phyloP scores from a whole-genome alignment of 345 rosid species.

The Trapa bicornis region DNA sequence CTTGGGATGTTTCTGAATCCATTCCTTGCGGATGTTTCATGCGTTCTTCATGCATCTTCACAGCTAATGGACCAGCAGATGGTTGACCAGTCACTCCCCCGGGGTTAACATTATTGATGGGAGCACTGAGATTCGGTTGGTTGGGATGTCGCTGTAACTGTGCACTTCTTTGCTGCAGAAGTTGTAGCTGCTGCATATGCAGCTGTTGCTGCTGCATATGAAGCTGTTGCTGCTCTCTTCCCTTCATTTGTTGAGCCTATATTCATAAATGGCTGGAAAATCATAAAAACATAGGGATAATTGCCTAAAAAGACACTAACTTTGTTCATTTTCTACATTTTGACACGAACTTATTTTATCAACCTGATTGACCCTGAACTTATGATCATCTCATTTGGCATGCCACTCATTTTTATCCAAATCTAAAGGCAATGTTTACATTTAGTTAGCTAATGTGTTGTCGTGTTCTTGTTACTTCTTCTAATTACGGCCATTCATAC shows the following conservation, averaged over 20 bases:
- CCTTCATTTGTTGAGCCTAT: slow-evolving; percentile 43
- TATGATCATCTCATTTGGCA: no score
- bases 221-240: slow-evolving; percentile 44
- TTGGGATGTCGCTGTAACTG: slow-evolving; percentile 46
- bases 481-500: no score
- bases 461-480: no score
- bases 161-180: slow-evolving; percentile 42
- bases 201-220: slow-evolving; percentile 50
- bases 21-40: slow-evolving; percentile 40
- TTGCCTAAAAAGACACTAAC: no score
- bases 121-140: slow-evolving; percentile 32
- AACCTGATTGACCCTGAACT: no score
- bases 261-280: slow-evolving; percentile 6
- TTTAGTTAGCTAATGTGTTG: no score
- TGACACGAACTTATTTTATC: no score
- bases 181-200: slow-evolving; percentile 53
- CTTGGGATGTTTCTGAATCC: slow-evolving; percentile 41
- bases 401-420: no score
- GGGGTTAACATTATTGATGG: slow-evolving; percentile 30
- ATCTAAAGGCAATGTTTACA: no score
- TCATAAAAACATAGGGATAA: not conserved
- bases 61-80: slow-evolving; percentile 43
- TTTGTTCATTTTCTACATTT: no score
- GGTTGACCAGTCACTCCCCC: slow-evolving; percentile 52
- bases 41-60: slow-evolving; percentile 53